Evolutionary conservation across 2,329 filamentous ascomycete genomes (phyloP).

Genomic region (Beauveria medogensis): DNA sequence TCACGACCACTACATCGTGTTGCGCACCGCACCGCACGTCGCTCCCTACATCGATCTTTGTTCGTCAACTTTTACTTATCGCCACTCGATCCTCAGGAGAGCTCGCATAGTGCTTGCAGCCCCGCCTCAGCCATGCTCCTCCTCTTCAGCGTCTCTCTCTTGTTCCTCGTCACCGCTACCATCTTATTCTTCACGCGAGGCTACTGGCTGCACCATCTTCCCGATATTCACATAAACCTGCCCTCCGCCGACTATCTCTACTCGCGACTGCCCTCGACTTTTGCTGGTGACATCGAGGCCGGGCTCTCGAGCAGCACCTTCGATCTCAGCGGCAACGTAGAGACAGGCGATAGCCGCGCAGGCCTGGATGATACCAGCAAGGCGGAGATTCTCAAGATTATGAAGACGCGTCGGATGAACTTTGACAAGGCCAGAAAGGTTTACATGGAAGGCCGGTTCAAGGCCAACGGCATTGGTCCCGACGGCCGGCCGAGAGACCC

Average conservation of each 20-base stretch:
- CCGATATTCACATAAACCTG: slow-evolving; percentile 40
- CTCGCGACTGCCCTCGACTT: slow-evolving; percentile 66
- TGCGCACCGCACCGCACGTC: not conserved
- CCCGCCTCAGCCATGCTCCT: slow-evolving; percentile 59
- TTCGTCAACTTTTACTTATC: not conserved
- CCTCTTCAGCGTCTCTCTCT: slow-evolving; percentile 68
- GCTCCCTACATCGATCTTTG: not conserved
- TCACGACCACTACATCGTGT: not conserved
- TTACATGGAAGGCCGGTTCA: slow-evolving; percentile 80
- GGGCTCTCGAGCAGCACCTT: slow-evolving; percentile 79
- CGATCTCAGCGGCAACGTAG: slow-evolving; percentile 72
- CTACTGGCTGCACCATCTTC: slow-evolving; percentile 66
- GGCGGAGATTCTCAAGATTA: slow-evolving; percentile 75
- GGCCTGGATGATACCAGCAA: slow-evolving; percentile 79
- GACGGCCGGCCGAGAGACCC: slow-evolving; percentile 86
- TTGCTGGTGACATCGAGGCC: slow-evolving; percentile 78
- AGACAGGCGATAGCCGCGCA: slow-evolving; percentile 65
- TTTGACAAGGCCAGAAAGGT: slow-evolving; percentile 89
- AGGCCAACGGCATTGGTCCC: slow-evolving; percentile 76
- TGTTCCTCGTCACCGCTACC: slow-evolving; percentile 63
- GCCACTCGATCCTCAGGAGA: not conserved
- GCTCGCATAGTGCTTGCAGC: not conserved
- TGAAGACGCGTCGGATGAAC: slow-evolving; percentile 72
- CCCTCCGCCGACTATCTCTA: slow-evolving; percentile 59
- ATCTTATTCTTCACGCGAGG: slow-evolving; percentile 73